These are phyloP conservation scores for Xylaria bambusicola DNA, from an alignment of 495 filamentous ascomycete species.

Conservation along the genomic window DNA sequence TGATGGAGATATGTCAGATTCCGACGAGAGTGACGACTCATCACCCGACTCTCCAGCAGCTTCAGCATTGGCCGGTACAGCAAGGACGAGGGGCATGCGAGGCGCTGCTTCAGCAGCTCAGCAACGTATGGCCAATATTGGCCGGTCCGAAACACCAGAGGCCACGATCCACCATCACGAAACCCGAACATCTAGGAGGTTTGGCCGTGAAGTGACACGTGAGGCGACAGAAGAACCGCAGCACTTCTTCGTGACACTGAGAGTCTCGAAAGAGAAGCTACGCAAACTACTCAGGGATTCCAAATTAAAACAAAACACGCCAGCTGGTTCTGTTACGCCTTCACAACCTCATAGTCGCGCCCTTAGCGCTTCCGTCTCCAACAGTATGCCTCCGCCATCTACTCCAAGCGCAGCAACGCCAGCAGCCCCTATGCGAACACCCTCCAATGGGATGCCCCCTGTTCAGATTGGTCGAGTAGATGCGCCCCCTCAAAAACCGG, in stretches of 20 bases:
- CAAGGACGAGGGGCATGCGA: conserved; percentile 83
- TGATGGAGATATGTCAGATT: conserved; percentile 80
- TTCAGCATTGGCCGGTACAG: conserved; percentile 71
- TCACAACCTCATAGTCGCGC: conserved; percentile 55
- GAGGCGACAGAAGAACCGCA: conserved; percentile 73
- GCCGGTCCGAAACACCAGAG: conserved; percentile 89
- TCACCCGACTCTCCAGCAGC: conserved; percentile 83
- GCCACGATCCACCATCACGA: conserved; percentile 68
- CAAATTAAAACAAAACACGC: conserved; percentile 40
- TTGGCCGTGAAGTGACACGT: conserved; percentile 55
- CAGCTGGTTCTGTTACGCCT: conserved; percentile 45
- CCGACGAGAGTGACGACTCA: conserved; percentile 85
- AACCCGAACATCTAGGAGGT: conserved; percentile 64
- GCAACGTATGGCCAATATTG: conserved; percentile 70
- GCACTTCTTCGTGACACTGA: conserved; percentile 71
- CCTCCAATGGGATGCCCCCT: conserved; percentile 37
- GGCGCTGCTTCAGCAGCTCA: conserved; percentile 83
- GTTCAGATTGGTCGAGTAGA: conserved; percentile 66
- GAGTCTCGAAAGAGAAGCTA: conserved; percentile 64
- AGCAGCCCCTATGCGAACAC: conserved; percentile 36
- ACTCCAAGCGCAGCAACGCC: conserved; percentile 42
- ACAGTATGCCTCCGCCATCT: conserved; percentile 62
- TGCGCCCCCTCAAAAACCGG: conserved; percentile 59
- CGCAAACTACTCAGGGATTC: conserved; percentile 56
- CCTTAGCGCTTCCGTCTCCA: conserved; percentile 53